These are phyloP conservation scores for Hymenoscyphus repandus DNA, from an alignment of 2,329 filamentous ascomycete species.

Conservation along the genomic window DNA sequence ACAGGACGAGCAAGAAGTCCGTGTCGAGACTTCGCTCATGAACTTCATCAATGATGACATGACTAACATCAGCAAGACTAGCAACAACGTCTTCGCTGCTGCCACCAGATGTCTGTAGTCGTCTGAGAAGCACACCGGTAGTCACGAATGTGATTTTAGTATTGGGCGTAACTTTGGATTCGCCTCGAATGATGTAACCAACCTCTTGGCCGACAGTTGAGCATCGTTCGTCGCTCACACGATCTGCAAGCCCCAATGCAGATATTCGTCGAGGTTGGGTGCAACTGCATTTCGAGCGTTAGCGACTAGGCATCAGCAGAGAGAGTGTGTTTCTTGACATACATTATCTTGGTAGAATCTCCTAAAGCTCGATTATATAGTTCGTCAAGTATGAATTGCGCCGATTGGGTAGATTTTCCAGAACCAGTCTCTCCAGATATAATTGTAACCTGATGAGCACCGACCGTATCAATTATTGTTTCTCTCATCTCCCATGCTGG, in stretches of 20 bases:
- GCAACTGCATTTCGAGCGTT: slow-evolving; percentile 41
- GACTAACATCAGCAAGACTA: slow-evolving; percentile 83
- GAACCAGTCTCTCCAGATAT: slow-evolving; percentile 96
- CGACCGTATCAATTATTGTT: slow-evolving; percentile 70
- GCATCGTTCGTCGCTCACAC: slow-evolving; percentile 89
- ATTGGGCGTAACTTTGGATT: slow-evolving; percentile 66
- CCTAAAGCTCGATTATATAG: slow-evolving; percentile 74
- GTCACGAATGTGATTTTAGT: slow-evolving; percentile 96
- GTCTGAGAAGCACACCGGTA: slow-evolving; percentile 83
- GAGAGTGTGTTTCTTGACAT: slow-evolving; percentile 3
- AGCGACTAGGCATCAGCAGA: slow-evolving; percentile 3
- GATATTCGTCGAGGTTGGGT: slow-evolving; percentile 95
- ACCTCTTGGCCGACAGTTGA: slow-evolving; percentile 78
- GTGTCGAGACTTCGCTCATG: slow-evolving; percentile 94
- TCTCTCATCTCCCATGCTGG: slow-evolving; percentile 86
- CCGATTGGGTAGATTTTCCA: slow-evolving; percentile 93
- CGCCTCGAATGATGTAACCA: slow-evolving; percentile 86
- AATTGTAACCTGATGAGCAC: slow-evolving; percentile 80
- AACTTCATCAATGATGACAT: slow-evolving; percentile 94
- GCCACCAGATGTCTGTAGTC: slow-evolving; percentile 85
- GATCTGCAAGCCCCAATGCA: slow-evolving; percentile 86
- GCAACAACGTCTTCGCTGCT: slow-evolving; percentile 73
- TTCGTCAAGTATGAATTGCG: slow-evolving; percentile 93
- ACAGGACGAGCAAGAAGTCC: slow-evolving; percentile 83
- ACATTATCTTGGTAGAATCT: slow-evolving; percentile 74